A percentile compares a stretch with the other conserved stretches of the same genome.
These are phyloP conservation scores for Pichia sp. DNA, from an alignment of 1,139 yeast species.

Conservation along the genomic window DNA sequence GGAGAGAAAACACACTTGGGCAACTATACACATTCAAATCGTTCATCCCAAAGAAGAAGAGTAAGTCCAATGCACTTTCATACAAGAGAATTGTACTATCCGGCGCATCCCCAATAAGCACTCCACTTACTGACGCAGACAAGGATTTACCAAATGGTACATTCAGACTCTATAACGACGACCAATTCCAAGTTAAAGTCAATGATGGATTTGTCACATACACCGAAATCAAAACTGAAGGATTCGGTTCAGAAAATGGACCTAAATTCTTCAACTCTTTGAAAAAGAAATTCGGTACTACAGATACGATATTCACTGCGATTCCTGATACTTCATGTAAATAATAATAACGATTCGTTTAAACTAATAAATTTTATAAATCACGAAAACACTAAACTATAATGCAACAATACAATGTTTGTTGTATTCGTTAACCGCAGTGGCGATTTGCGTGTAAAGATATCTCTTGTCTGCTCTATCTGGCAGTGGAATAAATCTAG, in stretches of 20 bases:
- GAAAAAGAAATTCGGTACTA: constrained; percentile 44
- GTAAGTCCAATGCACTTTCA: not conserved
- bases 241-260: constrained; percentile 47
- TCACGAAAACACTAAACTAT: not conserved
- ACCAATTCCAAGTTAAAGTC: constrained; percentile 41
- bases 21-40: constrained; percentile 50
- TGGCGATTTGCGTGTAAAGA: constrained; percentile 69
- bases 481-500: constrained; percentile 70
- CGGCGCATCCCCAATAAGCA: constrained; percentile 17
- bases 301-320: constrained; percentile 10
- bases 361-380: not conserved
- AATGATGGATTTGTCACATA: constrained; percentile 41
- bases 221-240: constrained; percentile 50
- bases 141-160: constrained; percentile 5
- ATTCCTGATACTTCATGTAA: not conserved
- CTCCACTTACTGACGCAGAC: not conserved
- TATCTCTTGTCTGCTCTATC: constrained; percentile 63
- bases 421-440: constrained; percentile 82
- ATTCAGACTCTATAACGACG: constrained; percentile 6
- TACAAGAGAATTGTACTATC: constrained; percentile 48
- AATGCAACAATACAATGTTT: constrained; percentile 37
- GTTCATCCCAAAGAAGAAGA: constrained; percentile 16
- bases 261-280: constrained; percentile 40
- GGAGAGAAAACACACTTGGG: constrained; percentile 57
- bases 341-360: not conserved